These are phyloP conservation scores for Strobilomyces confusus DNA, from an alignment of 768 basidiomycete species.

Conservation along the genomic window DNA sequence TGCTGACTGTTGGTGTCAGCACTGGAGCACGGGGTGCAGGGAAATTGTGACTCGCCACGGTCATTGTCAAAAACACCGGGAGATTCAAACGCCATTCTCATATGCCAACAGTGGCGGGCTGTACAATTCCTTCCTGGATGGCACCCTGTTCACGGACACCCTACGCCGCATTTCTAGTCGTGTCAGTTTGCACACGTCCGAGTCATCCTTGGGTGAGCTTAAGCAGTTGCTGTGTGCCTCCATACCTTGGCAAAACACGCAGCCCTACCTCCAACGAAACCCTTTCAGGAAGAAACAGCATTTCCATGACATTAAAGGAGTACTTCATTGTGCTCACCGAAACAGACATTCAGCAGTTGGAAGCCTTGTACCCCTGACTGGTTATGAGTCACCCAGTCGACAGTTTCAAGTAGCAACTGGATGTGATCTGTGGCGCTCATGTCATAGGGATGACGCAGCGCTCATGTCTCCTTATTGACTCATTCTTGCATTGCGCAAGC, in stretches of 20 bases:
- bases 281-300: constrained; percentile 38
- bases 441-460: neutral
- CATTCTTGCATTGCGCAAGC: constrained; percentile 24
- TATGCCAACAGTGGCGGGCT: constrained; percentile 31
- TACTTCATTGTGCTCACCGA: constrained; percentile 46
- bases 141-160: constrained; percentile 47
- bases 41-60: constrained; percentile 36
- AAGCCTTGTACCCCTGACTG: constrained; percentile 39
- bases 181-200: constrained; percentile 50
- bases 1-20: constrained; percentile 48
- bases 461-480: neutral
- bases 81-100: neutral
- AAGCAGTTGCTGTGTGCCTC: neutral
- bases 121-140: constrained; percentile 54
- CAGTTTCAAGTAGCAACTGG: constrained; percentile 46
- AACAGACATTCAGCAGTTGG: constrained; percentile 36
- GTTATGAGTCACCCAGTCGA: constrained; percentile 41
- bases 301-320: constrained; percentile 30
- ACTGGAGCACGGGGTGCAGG: constrained; percentile 52
- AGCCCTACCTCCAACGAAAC: constrained; percentile 62
- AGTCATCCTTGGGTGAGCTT: constrained; percentile 53
- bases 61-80: neutral
- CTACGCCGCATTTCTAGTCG: constrained; percentile 41
- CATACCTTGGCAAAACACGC: neutral
- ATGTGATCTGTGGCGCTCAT: constrained; percentile 55